Percentiles rank a stretch among this genome's conserved stretches.
These are phyloP conservation scores for Sporothrix sp. DNA, from an alignment of 2,329 filamentous ascomycete species.

Conservation along the genomic window DNA sequence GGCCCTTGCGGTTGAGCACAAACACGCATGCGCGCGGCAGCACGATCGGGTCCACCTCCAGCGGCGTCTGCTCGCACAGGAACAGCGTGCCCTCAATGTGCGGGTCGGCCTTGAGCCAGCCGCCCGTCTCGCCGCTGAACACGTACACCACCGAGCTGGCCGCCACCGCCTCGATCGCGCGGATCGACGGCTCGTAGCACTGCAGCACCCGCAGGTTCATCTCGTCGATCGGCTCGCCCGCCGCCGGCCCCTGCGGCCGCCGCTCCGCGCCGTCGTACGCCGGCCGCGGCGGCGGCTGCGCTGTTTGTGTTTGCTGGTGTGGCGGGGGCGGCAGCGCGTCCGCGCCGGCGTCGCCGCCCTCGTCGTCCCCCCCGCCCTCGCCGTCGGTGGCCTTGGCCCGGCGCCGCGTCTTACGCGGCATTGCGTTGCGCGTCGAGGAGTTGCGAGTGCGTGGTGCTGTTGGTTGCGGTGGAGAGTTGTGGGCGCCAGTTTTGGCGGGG, in stretches of 20 bases:
- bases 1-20: conserved; percentile 60
- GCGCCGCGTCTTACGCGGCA: too few species aligned
- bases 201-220: conserved; percentile 79
- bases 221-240: conserved; percentile 31
- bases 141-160: conserved; percentile 81
- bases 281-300: not conserved
- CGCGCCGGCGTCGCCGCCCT: not conserved
- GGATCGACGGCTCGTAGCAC: conserved; percentile 68
- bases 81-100: conserved; percentile 77
- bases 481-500: too few species aligned
- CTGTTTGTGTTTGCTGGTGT: not conserved
- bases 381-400: not conserved
- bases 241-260: not conserved
- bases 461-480: too few species aligned
- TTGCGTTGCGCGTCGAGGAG: too few species aligned
- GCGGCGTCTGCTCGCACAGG: conserved; percentile 56
- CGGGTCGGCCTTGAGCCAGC: conserved; percentile 71
- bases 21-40: conserved; percentile 50
- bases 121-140: conserved; percentile 53
- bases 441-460: too few species aligned
- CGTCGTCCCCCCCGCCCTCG: too few species aligned
- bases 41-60: conserved; percentile 28
- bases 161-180: conserved; percentile 66
- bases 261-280: not conserved
- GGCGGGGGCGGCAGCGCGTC: not conserved